Base-by-base conservation (phyloP, 1,139 yeast species). In the Pichia sp. region DNA sequence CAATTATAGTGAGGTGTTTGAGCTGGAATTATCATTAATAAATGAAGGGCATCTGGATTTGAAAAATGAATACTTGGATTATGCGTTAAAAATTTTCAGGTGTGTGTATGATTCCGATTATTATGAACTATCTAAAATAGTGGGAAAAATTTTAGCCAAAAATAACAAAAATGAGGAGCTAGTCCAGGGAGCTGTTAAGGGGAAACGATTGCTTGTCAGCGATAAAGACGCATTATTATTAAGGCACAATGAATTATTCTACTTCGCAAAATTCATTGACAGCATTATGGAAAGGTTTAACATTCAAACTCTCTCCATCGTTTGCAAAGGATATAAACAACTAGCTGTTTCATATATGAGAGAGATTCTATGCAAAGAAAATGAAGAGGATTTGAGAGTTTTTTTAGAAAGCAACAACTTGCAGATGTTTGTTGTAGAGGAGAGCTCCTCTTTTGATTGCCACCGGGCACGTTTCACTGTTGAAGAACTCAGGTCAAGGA, bases 291-390 rank as follows among this genome's bases (percentile, higher is more conserved):
- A 60, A 7, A 63, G 62, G 57, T 86, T 85, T 62, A 75, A 95
- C 52, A 68, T 89, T 10, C 75, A 76, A 54, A 81, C 90, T 0
- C 69, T 92, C 51, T 73, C 79, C 34, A 74, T 77, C 1, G 79
- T 92, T 50, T 76, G 86, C 59, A 76, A 75, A 57, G 77, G 86
- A 38, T 88, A 83, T 69, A 75, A 87, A 59, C 81, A 80, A 48
- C 61, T 90, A 0, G 71, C 79, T 1, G 55, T 80, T 16, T 70
- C 67, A 13, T 79, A 78, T 59, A 55, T 90, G 3, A 64, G 68
- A 19, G 64, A 70, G 7, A 79, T 80, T 60, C 72, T 90, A 50
- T 76, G 75, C 15, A 78, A 85, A 60, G 70, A 56, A 6, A 51
- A 54, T 4, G 58, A 55, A 8, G 49, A 48, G 5, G 61, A 59